Evolutionary conservation across 148 eudicot genomes (phyloP).

Genomic region (Vaccinium macrocarpon): DNA sequence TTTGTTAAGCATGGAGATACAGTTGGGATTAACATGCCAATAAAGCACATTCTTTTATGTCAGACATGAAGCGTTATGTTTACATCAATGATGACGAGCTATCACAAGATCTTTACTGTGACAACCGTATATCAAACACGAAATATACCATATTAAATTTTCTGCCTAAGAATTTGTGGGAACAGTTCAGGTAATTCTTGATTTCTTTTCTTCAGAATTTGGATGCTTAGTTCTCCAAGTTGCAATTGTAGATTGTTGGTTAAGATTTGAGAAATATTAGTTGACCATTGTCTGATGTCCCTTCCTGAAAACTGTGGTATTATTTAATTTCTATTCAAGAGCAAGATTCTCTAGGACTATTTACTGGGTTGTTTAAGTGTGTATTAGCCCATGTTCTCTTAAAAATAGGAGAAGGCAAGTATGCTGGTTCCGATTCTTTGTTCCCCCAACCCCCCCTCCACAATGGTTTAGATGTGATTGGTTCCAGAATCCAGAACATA

Average conservation of each 20-base stretch:
- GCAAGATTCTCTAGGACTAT: not conserved
- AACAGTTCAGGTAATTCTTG: conserved; percentile 85
- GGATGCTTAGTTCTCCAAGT: not conserved
- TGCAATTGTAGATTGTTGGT: not conserved
- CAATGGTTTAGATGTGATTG: not conserved
- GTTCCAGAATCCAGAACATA: not conserved
- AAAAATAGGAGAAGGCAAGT: not conserved
- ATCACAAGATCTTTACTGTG: conserved; percentile 58
- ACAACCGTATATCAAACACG: conserved; percentile 82
- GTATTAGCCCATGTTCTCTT: not conserved
- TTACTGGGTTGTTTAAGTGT: not conserved
- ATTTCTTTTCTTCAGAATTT: not conserved
- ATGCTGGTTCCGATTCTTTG: not conserved
- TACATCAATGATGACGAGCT: conserved; percentile 80
- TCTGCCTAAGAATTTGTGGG: conserved; percentile 93
- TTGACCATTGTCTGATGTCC: not conserved
- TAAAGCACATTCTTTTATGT: not conserved
- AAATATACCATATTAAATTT: conserved; percentile 84
- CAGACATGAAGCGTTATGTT: conserved; percentile 81
- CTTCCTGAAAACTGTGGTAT: not conserved
- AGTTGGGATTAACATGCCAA: not conserved
- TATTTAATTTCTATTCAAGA: not conserved
- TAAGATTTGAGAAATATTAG: not conserved
- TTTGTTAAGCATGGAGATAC: not conserved
- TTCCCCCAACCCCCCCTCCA: not conserved